Evolutionary conservation across 768 basidiomycete species (phyloP).

Genomic region (Panaeolus papilionaceus): DNA sequence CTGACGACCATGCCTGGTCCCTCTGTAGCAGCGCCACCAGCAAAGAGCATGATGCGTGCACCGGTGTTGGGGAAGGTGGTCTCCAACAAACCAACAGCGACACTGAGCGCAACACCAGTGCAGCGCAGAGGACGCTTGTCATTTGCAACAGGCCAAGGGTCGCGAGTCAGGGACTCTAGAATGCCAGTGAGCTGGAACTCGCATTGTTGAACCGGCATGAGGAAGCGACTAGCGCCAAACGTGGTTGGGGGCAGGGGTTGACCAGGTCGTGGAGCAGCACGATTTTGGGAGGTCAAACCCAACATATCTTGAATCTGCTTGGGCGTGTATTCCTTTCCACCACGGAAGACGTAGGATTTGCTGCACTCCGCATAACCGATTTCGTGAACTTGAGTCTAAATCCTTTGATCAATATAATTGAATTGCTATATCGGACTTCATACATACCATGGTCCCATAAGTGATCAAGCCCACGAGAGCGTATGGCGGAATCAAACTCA

Average conservation of each 20-base stretch:
- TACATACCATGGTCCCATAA: conserved; percentile 91
- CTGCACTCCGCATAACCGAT: conserved; percentile 95
- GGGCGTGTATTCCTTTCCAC: conserved; percentile 93
- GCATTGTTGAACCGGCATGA: conserved; percentile 89
- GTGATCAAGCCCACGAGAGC: conserved; percentile 97
- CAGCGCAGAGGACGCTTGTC: conserved; percentile 94
- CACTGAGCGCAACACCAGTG: conserved; percentile 93
- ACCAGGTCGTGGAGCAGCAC: conserved; percentile 86
- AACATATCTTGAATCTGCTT: conserved; percentile 99
- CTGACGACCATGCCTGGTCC: conserved; percentile 97
- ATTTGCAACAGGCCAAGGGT: conserved; percentile 97
- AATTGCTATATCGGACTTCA: not conserved
- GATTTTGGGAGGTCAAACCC: conserved; percentile 77
- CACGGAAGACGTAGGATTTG: conserved; percentile 99
- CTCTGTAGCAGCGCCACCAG: conserved; percentile 95
- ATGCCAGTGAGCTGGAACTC: conserved; percentile 97
- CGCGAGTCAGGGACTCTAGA: conserved; percentile 83
- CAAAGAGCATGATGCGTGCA: conserved; percentile 93
- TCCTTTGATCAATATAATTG: conserved; percentile 3
- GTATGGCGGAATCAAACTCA: conserved; percentile 91
- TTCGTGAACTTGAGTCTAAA: conserved; percentile 97
- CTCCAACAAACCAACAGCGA: conserved; percentile 93
- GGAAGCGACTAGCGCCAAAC: conserved; percentile 88
- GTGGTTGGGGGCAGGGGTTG: conserved; percentile 82
- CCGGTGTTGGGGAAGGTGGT: conserved; percentile 96